Evolutionary conservation across 2,329 filamentous ascomycete genomes (phyloP).

Genomic region (Cladorrhinum sp.): DNA sequence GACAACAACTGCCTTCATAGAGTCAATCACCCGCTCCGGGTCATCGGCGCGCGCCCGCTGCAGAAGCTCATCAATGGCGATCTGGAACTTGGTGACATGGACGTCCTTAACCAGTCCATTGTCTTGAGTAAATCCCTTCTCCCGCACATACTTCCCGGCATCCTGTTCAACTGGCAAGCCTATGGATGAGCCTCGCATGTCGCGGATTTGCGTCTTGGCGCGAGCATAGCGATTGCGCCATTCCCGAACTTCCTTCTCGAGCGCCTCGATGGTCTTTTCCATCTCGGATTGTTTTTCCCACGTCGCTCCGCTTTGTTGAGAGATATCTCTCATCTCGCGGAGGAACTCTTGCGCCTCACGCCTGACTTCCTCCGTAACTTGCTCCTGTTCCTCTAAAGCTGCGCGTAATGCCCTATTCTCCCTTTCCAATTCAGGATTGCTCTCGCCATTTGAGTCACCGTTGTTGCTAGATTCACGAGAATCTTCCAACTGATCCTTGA

Average conservation of each 20-base stretch:
- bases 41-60: conserved; percentile 71
- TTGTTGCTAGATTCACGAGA: conserved; percentile 20
- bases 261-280: conserved; percentile 66
- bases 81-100: conserved; percentile 91
- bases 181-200: conserved; percentile 74
- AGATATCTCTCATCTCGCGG: conserved; percentile 83
- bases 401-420: conserved; percentile 68
- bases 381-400: conserved; percentile 69
- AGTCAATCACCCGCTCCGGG: conserved; percentile 71
- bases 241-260: conserved; percentile 80
- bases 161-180: conserved; percentile 69
- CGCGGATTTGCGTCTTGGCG: conserved; percentile 81
- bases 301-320: conserved; percentile 72
- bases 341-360: conserved; percentile 80
- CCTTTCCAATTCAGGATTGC: conserved; percentile 55
- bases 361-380: conserved; percentile 82
- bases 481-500: conserved; percentile 63
- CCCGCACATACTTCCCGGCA: conserved; percentile 62
- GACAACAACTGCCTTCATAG: conserved; percentile 82
- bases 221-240: conserved; percentile 90
- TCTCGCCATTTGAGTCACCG: conserved; percentile 28
- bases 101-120: conserved; percentile 84
- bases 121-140: conserved; percentile 65
- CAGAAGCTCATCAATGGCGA: conserved; percentile 87
- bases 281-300: conserved; percentile 81